These are phyloP conservation scores for Oryza rufipogon DNA, from an alignment of 176 grass and related monocot genomes.

Conservation along the genomic window DNA sequence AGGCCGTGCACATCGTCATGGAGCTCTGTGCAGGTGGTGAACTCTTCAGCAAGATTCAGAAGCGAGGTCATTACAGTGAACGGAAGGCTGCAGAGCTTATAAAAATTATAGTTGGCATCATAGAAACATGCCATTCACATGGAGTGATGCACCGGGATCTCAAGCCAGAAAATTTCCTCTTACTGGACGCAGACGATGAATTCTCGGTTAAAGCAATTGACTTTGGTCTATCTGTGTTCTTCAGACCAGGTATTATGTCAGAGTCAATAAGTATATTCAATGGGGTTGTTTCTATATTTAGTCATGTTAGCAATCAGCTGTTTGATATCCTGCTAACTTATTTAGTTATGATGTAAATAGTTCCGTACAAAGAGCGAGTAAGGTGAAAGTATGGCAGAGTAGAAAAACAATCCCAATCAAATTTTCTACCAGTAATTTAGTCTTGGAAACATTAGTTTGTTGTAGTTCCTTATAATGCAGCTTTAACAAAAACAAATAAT, in stretches of 20 bases:
- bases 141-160: conserved; percentile 84
- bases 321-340: neutral
- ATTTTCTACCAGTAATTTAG: neutral
- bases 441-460: neutral
- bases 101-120: conserved; percentile 60
- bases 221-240: conserved; percentile 83
- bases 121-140: conserved; percentile 67
- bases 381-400: neutral
- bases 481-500: neutral
- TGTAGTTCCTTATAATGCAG: neutral
- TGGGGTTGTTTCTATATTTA: neutral
- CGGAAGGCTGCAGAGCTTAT: conserved; percentile 70
- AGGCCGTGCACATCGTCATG: conserved; percentile 76
- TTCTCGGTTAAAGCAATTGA: conserved; percentile 76
- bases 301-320: neutral
- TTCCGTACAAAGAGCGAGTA: neutral
- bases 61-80: conserved; percentile 61
- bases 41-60: conserved; percentile 54
- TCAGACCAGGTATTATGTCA: conserved; percentile 56
- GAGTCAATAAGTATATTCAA: neutral
- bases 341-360: neutral
- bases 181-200: conserved; percentile 61
- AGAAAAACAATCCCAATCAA: neutral
- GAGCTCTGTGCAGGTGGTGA: conserved; percentile 79
- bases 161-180: conserved; percentile 81